Evolutionary conservation across 345 rosid species (phyloP), one percentile per base, ranked within the genome.

Genomic region (Brassica rapa): DNA sequence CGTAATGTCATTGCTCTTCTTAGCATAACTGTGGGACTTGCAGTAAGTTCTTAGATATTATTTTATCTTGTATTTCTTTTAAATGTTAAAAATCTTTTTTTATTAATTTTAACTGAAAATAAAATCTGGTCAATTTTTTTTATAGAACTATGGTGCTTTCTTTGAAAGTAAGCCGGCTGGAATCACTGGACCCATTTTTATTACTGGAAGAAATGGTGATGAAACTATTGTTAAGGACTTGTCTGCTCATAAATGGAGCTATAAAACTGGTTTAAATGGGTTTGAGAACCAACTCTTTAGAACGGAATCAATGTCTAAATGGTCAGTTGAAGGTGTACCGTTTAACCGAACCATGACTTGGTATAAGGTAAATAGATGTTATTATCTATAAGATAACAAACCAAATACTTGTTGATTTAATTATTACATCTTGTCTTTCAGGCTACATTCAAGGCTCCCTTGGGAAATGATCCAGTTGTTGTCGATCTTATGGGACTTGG

Each of bases 1-100:
- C 68, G 11, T 37, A 88, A 90, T 65, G 68, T 70, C 15, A 83
- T 92, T 21, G 8, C 88, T 49, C 19, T 49, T n/a, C 56, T 49
- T 49, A 49, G 56, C 56, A 49, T 49, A n/a, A n/a, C 21, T 5
- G 56, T 49, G 56, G 56, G 46, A 39, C 46, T 39, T 39, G 41
- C 14, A 4, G 46, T 39, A 39, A 39, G 46, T 39, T 39, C 12
- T 9, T 39, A 8, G 2, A 39, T 39, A 39, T 39, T 39, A 39
- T 8, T 39, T 39, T 9, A 37, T 37, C 41, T 37, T 37, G 41
- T 39, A 39, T 39, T 39, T 39, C 10, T 10, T 39, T 37, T 7
- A 37, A 8, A 39, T 25, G 14, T 9, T 39, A 2, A 39, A 9
- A 39, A 3, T 2, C 4, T 39, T 10, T 39, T 37, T 7, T 32